Base-by-base conservation (phyloP, 106 monocot species). In the Apostasia ramifera region DNA sequence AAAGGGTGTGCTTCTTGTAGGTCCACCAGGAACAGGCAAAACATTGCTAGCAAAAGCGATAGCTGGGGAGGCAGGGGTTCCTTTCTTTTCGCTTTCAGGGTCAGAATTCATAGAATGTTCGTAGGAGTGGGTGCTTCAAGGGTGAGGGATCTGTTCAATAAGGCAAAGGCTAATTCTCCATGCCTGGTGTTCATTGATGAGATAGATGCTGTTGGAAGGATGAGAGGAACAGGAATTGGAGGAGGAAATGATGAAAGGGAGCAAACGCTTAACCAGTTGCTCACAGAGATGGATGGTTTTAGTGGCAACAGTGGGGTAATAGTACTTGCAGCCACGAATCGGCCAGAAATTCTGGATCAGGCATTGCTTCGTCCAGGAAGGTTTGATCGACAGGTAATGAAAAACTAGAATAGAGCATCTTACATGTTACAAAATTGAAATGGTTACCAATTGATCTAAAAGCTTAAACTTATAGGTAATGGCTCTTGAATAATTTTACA, bases 191-290 rank as follows among this genome's bases (percentile, higher is more conserved):
- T 91, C 66, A 87, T 91, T 41, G 84, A 91, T 44, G 91, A 91
- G 73, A 84, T 91, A 10, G 91, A 91, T 68, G 88, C 88, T 15
- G 88, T 88, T 1, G 88, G 88, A 61, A 54, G 88, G 40, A 78
- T 76, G 46, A 78, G 84, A 73, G 84, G 91, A 26, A 81, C 81
- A 9, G 91, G 91, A 15, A 86, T 91, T 60, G 91, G 91, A 63
- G 91, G 91, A 50, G 87, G 87, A 45, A 91, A 84, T 53, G 91
- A 91, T 73, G 91, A 91, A 76, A 81, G 91, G 61, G 91, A 91
- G 66, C 91, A 91, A 65, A 91, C 87, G 49, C 55, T 91, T 66
- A 91, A 91, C 67, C 90, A 90, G 68, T 65, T 86, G 58, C 76
- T 90, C 2, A 86, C 86, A 1, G 91, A 91, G 56, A 91, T 91